Evolutionary conservation across 2,329 filamentous ascomycete species (phyloP).

Genomic region (Endocalyx cinctus): DNA sequence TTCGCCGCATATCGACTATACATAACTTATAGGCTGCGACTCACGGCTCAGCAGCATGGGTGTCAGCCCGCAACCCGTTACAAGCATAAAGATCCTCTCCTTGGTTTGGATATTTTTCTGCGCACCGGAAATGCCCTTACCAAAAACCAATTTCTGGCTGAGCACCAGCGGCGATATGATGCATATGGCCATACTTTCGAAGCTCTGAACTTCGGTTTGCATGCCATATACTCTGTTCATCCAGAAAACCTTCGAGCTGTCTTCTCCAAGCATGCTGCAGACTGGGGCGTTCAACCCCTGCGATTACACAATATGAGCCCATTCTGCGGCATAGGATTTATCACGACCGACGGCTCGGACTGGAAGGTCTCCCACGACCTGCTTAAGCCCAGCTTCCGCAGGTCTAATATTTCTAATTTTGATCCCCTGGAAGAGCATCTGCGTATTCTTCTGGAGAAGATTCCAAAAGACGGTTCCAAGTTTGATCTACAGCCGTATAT

Average conservation of each 20-base stretch:
- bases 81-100: constrained; percentile 16
- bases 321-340: constrained; percentile 17
- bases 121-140: constrained; percentile 15
- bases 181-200: constrained; percentile 17
- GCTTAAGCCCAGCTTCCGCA: constrained; percentile 19
- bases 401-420: constrained; percentile 17
- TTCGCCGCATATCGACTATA: constrained; percentile 17
- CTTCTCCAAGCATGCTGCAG: constrained; percentile 17
- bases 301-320: constrained; percentile 17
- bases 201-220: constrained; percentile 15
- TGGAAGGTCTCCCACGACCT: constrained; percentile 19
- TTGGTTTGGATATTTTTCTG: constrained; percentile 18
- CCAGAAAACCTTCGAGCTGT: constrained; percentile 17
- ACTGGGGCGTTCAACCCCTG: constrained; percentile 17
- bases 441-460: constrained; percentile 12
- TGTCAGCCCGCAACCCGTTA: constrained; percentile 14
- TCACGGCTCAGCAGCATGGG: constrained; percentile 15
- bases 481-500: constrained; percentile 18
- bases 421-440: constrained; percentile 17
- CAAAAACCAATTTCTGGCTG: constrained; percentile 16
- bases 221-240: constrained; percentile 14
- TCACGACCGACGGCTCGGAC: constrained; percentile 16
- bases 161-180: constrained; percentile 19
- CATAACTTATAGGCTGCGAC: constrained; percentile 12
- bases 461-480: constrained; percentile 17